Base-by-base conservation (phyloP, 306 rosid genomes). In the Vachellia collinsii region DNA sequence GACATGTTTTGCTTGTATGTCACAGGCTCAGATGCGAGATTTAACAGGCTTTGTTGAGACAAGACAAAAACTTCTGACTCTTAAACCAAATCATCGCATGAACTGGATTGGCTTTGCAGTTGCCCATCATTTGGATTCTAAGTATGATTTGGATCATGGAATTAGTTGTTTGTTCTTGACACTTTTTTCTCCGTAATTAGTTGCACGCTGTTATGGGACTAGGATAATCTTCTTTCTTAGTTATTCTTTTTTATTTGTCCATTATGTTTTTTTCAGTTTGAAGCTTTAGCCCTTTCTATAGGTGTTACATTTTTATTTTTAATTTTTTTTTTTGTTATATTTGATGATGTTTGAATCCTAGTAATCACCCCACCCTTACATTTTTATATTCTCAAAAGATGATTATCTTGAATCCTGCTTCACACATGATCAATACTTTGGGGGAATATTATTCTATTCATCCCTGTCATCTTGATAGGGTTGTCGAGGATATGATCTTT, bases 61-160 rank as follows among this genome's bases (percentile, higher is more conserved):
- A 48, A 83, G 98, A 38, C 97, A 91, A 70, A 94, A 91, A 76
- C 98, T 94, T 80, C 79, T 94, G 87, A 89, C 92, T 19, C 89
- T 94, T 81, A 94, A 94, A 85, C 88, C 98, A 78, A 94, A 91
- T 82, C 98, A 94, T 84, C 98, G 98, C 86, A 94, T 92, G 98
- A 94, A 94, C 85, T 94, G 98, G 98, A 92, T 94, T 85, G 98
- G 98, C 56, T 94, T 94, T 90, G 87, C 98, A 73, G 97, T 94
- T 87, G 67, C 98, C 38, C 97, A 94, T 81, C 98, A 94, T 84
- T 87, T 94, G 91, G 92, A 94, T 86, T 85, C 91, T 73, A 89
- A 90, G 98, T 94, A 94, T 74, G 85, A 47, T 38, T 79, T 53
- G 74, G 39, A 65, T 79, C 43, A 76, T 75, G 77, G 66, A 72